Percentiles rank a stretch among this genome's conserved stretches.
These are phyloP conservation scores for Fusarium sp. DNA, from an alignment of 2,329 filamentous ascomycete species.

Conservation along the genomic window DNA sequence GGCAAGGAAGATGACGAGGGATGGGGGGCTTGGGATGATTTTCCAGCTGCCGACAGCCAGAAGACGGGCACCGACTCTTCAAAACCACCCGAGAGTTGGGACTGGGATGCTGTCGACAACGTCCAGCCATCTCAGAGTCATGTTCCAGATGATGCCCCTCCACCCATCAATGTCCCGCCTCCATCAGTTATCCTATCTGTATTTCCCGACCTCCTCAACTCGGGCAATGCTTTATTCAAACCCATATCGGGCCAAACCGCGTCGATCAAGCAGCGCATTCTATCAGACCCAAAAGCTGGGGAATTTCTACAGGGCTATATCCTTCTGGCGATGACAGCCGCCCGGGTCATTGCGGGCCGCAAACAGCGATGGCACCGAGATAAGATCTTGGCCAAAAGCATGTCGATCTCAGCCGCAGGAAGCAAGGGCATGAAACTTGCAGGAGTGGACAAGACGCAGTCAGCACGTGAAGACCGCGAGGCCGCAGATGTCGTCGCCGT, in stretches of 20 bases:
- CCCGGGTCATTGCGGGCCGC: slow-evolving; percentile 83
- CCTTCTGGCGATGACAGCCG: slow-evolving; percentile 70
- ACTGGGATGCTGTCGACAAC: slow-evolving; percentile 57
- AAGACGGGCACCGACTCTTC: slow-evolving; percentile 25
- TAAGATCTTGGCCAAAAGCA: slow-evolving; percentile 80
- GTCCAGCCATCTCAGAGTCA: slow-evolving; percentile 38
- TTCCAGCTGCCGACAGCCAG: slow-evolving; percentile 42
- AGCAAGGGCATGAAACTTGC: slow-evolving; percentile 91
- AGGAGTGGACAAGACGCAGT: slow-evolving; percentile 82
- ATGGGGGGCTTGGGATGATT: slow-evolving; percentile 62
- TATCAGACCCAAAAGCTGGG: slow-evolving; percentile 68
- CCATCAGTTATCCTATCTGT: slow-evolving; percentile 81
- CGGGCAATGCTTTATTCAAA: slow-evolving; percentile 71
- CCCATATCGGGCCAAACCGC: slow-evolving; percentile 66
- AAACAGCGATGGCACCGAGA: slow-evolving; percentile 92
- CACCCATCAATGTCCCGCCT: slow-evolving; percentile 87
- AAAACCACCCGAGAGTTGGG: slow-evolving; percentile 52
- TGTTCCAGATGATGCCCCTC: slow-evolving; percentile 52
- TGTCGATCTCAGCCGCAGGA: slow-evolving; percentile 81
- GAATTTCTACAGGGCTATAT: slow-evolving; percentile 71
- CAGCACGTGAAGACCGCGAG: slow-evolving; percentile 84
- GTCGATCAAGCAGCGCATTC: slow-evolving; percentile 66
- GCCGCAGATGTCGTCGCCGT: slow-evolving; percentile 75
- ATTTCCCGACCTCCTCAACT: slow-evolving; percentile 74
- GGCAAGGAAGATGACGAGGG: slow-evolving; percentile 51